A percentile compares a stretch with the other conserved stretches of the same genome.
phyloP scores from a whole-genome alignment of 108 stramenopile species.

The Chaetoceros tenuissimus region DNA sequence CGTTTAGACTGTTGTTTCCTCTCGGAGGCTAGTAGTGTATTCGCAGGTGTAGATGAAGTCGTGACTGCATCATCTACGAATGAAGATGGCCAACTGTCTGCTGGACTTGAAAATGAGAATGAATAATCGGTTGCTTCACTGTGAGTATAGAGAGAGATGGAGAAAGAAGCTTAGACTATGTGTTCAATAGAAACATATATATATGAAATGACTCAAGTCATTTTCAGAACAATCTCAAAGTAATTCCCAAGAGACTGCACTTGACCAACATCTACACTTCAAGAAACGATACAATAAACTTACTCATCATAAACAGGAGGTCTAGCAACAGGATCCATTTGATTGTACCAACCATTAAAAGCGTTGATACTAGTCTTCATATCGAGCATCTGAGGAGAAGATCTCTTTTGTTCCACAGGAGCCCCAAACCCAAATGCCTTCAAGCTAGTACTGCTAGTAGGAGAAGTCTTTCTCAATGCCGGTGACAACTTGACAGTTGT shows the following conservation, averaged over 20 bases:
- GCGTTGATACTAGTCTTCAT: constrained; percentile 28
- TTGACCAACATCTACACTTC: no score
- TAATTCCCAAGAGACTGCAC: no score
- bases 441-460: background rate
- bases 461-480: background rate
- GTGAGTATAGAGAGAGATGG: constrained; percentile 2
- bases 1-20: constrained; percentile 14
- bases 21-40: no score
- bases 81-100: constrained; percentile 31
- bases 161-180: constrained; percentile 1
- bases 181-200: no score
- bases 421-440: constrained; percentile 23
- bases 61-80: constrained; percentile 2
- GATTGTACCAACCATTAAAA: constrained; percentile 26
- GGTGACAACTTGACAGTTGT: constrained; percentile 5
- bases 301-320: constrained; percentile 39
- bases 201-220: no score
- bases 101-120: constrained; percentile 26
- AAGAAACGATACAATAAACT: no score
- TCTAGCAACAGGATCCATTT: constrained; percentile 32
- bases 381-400: constrained; percentile 19
- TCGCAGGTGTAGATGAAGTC: constrained; percentile 6
- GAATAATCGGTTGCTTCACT: constrained; percentile 23
- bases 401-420: constrained; percentile 18
- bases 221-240: no score